Conservation (phyloP, 164 flowering plant species). For the Liquidambar formosana region DNA sequence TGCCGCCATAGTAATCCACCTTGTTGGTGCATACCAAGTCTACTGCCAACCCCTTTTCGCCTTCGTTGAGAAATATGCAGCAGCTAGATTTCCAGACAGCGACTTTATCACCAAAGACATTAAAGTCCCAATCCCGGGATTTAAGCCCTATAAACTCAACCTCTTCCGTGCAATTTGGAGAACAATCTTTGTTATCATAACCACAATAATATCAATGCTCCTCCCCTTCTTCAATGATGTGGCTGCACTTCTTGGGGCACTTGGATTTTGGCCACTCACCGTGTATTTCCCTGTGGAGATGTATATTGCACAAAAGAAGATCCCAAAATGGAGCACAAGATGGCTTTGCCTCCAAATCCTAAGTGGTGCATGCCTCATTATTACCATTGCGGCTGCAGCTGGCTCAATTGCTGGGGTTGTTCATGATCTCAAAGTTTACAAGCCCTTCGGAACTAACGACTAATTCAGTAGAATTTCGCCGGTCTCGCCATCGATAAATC, state of each 20-base stretch:
- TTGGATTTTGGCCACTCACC: slow-evolving; percentile 77
- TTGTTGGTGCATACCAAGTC: slow-evolving; percentile 76
- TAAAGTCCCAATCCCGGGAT: slow-evolving; percentile 37
- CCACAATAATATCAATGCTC: slow-evolving; percentile 68
- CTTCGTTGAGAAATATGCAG: slow-evolving; percentile 51
- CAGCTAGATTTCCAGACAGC: slow-evolving; percentile 35
- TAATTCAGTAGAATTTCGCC: slow-evolving; percentile 4
- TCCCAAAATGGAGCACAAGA: slow-evolving; percentile 56
- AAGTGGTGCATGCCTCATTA: slow-evolving; percentile 52
- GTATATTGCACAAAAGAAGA: slow-evolving; percentile 60
- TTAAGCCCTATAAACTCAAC: slow-evolving; percentile 39
- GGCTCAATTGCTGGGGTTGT: slow-evolving; percentile 66
- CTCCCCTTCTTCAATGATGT: slow-evolving; percentile 78
- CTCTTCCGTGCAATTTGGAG: slow-evolving; percentile 64
- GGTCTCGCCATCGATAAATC: too few species aligned
- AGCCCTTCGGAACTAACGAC: slow-evolving; percentile 44
- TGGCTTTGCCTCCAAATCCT: slow-evolving; percentile 65
- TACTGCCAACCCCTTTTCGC: slow-evolving; percentile 66
- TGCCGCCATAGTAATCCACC: slow-evolving; percentile 63
- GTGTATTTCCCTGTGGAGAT: slow-evolving; percentile 80
- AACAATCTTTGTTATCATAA: slow-evolving; percentile 49
- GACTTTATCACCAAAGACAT: slow-evolving; percentile 46
- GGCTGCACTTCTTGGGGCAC: slow-evolving; percentile 66
- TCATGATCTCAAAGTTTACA: slow-evolving; percentile 43
- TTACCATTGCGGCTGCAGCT: slow-evolving; percentile 61